Evolutionary conservation across 1,284 basidiomycete genomes (phyloP).

Genomic region (Trichosporon sp.): DNA sequence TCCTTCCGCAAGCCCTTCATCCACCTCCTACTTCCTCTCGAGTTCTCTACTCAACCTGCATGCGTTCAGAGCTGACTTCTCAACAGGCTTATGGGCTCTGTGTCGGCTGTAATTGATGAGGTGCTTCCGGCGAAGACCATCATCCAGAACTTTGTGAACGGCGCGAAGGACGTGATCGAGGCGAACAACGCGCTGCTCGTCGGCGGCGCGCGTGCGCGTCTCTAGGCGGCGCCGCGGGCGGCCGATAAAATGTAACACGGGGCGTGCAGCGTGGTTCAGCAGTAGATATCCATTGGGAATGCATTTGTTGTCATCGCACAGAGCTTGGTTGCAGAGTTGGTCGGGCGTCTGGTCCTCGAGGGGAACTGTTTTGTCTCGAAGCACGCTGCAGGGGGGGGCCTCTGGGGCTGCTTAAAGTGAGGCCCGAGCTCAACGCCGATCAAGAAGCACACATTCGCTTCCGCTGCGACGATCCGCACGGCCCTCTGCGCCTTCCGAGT

Average conservation of each 20-base stretch:
- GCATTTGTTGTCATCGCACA: not conserved
- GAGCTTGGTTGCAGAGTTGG: too few relatives aligned
- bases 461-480: too few relatives aligned
- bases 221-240: not conserved
- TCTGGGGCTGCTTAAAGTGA: too few relatives aligned
- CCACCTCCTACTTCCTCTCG: not conserved
- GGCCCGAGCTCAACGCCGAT: too few relatives aligned
- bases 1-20: too few relatives aligned
- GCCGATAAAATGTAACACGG: not conserved
- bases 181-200: slow-evolving; percentile 11
- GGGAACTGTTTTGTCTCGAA: too few relatives aligned
- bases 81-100: slow-evolving; percentile 64
- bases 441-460: too few relatives aligned
- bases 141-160: slow-evolving; percentile 64
- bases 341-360: too few relatives aligned
- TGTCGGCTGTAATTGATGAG: slow-evolving; percentile 70
- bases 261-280: not conserved
- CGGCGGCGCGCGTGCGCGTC: slow-evolving; percentile 2
- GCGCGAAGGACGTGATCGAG: slow-evolving; percentile 24
- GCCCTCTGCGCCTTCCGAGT: too few relatives aligned
- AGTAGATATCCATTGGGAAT: not conserved
- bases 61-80: not conserved
- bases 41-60: not conserved
- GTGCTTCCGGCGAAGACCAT: slow-evolving; percentile 73
- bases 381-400: too few relatives aligned